A percentile compares a stretch with the other conserved stretches of the same genome.
phyloP scores from a whole-genome alignment of 805 yeast genomes.

The Metschnikowia cubensis region DNA sequence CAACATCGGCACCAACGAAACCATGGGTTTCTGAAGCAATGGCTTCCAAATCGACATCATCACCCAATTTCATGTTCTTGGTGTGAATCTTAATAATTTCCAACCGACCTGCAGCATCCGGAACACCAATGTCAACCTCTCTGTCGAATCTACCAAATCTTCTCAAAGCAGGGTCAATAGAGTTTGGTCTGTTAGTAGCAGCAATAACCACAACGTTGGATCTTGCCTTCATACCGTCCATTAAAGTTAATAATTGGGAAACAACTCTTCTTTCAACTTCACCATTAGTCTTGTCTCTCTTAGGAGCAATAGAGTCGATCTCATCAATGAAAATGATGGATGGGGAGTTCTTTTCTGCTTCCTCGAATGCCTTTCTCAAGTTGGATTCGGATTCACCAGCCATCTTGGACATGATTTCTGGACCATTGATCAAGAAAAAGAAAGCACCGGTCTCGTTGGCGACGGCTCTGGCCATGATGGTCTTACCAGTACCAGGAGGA shows the following conservation, averaged over 20 bases:
- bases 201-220: constrained; percentile 97
- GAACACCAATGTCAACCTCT: constrained; percentile 86
- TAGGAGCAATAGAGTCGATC: constrained; percentile 98
- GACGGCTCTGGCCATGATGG: constrained; percentile 99
- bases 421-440: constrained; percentile 96
- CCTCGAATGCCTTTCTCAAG: constrained; percentile 96
- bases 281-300: constrained; percentile 99
- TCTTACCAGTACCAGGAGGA: constrained; percentile 99
- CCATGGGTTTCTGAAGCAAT: constrained; percentile 98
- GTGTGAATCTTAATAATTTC: constrained; percentile 97
- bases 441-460: constrained; percentile 99
- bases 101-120: constrained; percentile 97
- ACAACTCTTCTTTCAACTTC: constrained; percentile 99
- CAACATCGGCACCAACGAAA: constrained; percentile 98
- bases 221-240: constrained; percentile 99
- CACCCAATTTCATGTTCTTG: constrained; percentile 95
- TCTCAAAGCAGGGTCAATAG: constrained; percentile 81
- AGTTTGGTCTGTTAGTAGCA: constrained; percentile 87
- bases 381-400: constrained; percentile 99
- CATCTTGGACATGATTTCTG: constrained; percentile 99
- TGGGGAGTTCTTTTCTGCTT: constrained; percentile 98
- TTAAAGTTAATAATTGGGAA: constrained; percentile 91
- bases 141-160: constrained; percentile 84
- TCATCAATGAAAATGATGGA: constrained; percentile 97
- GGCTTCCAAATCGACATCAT: constrained; percentile 91